phyloP scores from a whole-genome alignment of 345 rosid species.

The Aquilaria yunnanensis region DNA sequence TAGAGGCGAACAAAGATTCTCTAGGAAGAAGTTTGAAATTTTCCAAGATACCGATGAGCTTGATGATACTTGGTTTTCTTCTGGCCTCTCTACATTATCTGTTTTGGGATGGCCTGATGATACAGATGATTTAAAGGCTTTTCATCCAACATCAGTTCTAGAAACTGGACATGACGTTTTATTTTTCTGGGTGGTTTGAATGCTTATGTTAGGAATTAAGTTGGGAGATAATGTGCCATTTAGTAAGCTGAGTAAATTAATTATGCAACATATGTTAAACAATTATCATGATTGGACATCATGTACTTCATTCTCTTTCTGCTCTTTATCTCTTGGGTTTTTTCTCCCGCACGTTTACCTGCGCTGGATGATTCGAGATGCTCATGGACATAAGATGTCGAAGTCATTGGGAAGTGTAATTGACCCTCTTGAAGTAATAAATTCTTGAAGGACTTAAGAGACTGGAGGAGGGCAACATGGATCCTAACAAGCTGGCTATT shows the following conservation, averaged over 20 bases:
- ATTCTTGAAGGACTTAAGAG: slow-evolving; percentile 73
- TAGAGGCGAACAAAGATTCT: slow-evolving; percentile 43
- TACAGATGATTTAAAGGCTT: slow-evolving; percentile 65
- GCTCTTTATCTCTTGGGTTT: slow-evolving; percentile 1
- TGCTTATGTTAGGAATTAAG: slow-evolving; percentile 82
- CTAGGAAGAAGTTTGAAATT: slow-evolving; percentile 60
- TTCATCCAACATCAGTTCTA: slow-evolving; percentile 81
- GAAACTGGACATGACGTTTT: slow-evolving; percentile 94
- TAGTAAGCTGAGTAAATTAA: slow-evolving; percentile 40
- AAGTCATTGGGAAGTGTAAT: slow-evolving; percentile 82
- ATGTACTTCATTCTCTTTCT: too few relatives aligned
- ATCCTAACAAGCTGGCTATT: slow-evolving; percentile 42
- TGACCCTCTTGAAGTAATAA: slow-evolving; percentile 83
- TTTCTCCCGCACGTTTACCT: slow-evolving; percentile 53
- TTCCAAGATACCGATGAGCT: slow-evolving; percentile 82
- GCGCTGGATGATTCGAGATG: slow-evolving; percentile 93
- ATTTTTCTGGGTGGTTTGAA: slow-evolving; percentile 92
- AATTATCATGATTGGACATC: too few relatives aligned
- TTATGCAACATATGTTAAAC: not conserved
- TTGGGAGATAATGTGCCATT: slow-evolving; percentile 85
- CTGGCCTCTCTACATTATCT: slow-evolving; percentile 79
- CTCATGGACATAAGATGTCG: slow-evolving; percentile 90
- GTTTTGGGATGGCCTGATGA: slow-evolving; percentile 89
- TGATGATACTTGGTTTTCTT: slow-evolving; percentile 93
- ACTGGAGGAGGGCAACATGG: slow-evolving; percentile 75